Evolutionary conservation across 75 land plant species (phyloP).

Genomic region (Selaginella tamariscina): DNA sequence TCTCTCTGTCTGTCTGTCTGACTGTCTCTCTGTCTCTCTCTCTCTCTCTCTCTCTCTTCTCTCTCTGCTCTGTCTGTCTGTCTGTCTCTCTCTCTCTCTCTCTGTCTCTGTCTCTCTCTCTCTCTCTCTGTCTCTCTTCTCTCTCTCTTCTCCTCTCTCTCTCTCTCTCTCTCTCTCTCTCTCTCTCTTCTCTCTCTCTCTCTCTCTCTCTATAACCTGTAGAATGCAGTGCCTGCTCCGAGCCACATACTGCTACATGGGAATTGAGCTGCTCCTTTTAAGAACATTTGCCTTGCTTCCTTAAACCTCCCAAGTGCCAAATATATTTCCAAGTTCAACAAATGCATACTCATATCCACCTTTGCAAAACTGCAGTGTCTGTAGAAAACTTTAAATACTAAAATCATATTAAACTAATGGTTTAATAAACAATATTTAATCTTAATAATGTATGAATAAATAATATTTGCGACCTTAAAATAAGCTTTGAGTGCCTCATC

Average conservation of each 20-base stretch:
- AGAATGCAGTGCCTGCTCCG: constrained; percentile 28
- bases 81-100: no score
- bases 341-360: constrained; percentile 11
- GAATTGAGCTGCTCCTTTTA: constrained; percentile 10
- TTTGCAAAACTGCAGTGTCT: constrained; percentile 4
- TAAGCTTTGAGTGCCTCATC: constrained; percentile 25
- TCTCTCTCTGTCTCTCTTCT: no score
- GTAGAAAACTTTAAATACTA: neutral
- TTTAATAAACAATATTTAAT: constrained; percentile 14
- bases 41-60: no score
- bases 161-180: constrained; percentile 26
- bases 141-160: no score
- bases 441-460: neutral
- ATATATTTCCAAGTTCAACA: constrained; percentile 22
- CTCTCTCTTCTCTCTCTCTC: constrained; percentile 19
- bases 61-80: no score
- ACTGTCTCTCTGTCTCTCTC: no score
- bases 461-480: constrained; percentile 20
- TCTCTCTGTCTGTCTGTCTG: no score
- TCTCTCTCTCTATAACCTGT: constrained; percentile 11
- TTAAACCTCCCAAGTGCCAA: constrained; percentile 9
- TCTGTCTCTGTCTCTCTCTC: no score
- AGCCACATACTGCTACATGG: constrained; percentile 24
- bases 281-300: constrained; percentile 14
- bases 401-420: neutral